phyloP scores from a whole-genome alignment of 129 eudicot species.

The Chrysanthemum lavandulifolium region DNA sequence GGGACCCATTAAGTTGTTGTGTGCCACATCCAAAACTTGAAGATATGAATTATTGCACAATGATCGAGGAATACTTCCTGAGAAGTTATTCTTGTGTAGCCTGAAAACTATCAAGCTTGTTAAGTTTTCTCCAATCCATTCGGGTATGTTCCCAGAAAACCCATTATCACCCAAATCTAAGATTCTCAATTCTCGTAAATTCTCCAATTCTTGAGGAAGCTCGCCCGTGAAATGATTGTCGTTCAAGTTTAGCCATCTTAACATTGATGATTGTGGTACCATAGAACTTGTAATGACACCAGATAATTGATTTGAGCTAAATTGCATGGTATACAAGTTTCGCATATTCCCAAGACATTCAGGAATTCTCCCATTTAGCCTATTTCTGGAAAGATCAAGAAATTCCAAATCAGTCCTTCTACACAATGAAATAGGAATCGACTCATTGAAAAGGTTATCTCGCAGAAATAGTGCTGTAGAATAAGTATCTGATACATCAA shows the following conservation, averaged over 20 bases:
- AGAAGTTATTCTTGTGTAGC: background rate
- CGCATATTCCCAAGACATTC: background rate
- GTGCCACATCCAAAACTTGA: conserved; percentile 17
- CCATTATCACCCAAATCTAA: conserved; percentile 1
- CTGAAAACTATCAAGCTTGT: background rate
- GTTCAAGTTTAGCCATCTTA: background rate
- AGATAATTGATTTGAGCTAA: background rate
- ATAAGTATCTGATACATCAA: too few relatives aligned
- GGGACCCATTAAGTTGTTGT: conserved; percentile 11
- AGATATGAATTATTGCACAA: conserved; percentile 1
- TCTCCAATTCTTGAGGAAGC: background rate
- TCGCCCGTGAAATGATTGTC: too few relatives aligned
- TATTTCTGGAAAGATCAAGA: conserved; percentile 9
- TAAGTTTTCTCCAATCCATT: background rate
- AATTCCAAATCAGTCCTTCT: background rate
- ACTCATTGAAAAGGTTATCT: conserved; percentile 6
- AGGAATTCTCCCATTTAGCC: background rate
- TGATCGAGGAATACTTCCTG: background rate
- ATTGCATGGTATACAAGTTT: background rate
- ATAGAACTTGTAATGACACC: conserved; percentile 7
- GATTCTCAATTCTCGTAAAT: background rate
- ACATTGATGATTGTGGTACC: background rate
- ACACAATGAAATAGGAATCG: background rate
- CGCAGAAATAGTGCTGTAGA: background rate
- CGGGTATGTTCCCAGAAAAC: background rate